Evolutionary conservation across 1,284 basidiomycete genomes (phyloP).

Genomic region (Fomitopsis palustris): DNA sequence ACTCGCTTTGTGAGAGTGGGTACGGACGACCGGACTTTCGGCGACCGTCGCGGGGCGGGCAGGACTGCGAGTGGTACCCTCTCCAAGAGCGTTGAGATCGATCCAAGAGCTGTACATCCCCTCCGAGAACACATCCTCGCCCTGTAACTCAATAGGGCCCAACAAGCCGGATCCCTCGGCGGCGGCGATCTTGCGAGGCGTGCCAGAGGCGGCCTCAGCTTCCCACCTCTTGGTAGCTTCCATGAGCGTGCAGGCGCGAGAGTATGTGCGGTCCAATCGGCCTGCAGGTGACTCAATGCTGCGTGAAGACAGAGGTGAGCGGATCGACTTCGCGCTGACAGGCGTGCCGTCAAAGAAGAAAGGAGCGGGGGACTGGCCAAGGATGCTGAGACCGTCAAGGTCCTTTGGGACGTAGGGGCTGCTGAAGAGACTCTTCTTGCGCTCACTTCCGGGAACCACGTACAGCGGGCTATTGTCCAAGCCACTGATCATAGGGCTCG

Average conservation of each 20-base stretch:
- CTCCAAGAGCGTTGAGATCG: slow-evolving; percentile 10
- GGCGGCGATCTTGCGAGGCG: slow-evolving; percentile 5
- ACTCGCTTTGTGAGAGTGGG: slow-evolving; percentile 15
- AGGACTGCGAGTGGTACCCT: slow-evolving; percentile 13
- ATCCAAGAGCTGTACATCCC: slow-evolving; percentile 17
- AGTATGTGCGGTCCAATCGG: slow-evolving; percentile 4
- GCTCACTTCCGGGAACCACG: slow-evolving; percentile 26
- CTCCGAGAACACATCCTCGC: slow-evolving; percentile 20
- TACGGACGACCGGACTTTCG: slow-evolving; percentile 61
- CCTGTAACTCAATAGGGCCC: slow-evolving; percentile 19
- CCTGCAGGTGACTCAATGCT: slow-evolving; percentile 24
- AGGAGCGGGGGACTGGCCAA: slow-evolving; percentile 25
- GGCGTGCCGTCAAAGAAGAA: slow-evolving; percentile 23
- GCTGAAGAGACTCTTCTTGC: slow-evolving; percentile 28
- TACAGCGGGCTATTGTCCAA: slow-evolving; percentile 32
- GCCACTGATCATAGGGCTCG: slow-evolving; percentile 37
- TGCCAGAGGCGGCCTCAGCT: slow-evolving; percentile 4
- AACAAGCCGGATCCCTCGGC: slow-evolving; percentile 11
- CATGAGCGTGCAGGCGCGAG: slow-evolving; percentile 7
- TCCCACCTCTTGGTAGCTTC: slow-evolving; percentile 11
- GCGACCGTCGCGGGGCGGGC: slow-evolving; percentile 38
- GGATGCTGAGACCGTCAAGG: slow-evolving; percentile 10
- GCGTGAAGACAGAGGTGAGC: slow-evolving; percentile 17
- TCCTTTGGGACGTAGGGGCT: slow-evolving; percentile 22
- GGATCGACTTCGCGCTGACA: slow-evolving; percentile 24